phyloP scores from a whole-genome alignment of 2,329 filamentous ascomycete species.

The Colletotrichum sp. region DNA sequence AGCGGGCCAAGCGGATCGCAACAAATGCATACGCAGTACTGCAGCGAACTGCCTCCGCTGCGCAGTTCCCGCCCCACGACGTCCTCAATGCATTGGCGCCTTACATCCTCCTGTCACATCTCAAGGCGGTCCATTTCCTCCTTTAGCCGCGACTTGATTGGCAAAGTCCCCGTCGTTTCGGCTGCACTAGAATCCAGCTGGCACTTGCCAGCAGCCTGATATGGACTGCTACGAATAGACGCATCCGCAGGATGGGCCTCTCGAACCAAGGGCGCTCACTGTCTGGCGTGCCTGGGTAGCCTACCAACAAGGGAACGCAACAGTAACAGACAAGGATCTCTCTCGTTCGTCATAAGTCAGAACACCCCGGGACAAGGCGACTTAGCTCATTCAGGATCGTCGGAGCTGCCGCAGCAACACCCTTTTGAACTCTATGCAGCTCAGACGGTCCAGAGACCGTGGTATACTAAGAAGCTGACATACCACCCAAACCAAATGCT shows the following conservation, averaged over 20 bases:
- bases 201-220: background rate
- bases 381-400: slow-evolving; percentile 4
- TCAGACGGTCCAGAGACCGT: background rate
- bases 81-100: slow-evolving; percentile 16
- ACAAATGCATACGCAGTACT: background rate
- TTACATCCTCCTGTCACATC: background rate
- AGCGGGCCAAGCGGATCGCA: background rate
- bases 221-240: background rate
- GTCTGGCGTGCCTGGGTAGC: background rate
- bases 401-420: slow-evolving; percentile 3
- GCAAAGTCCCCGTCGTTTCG: background rate
- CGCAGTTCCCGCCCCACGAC: background rate
- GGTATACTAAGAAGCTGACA: background rate
- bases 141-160: background rate
- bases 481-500: background rate
- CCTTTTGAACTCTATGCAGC: background rate
- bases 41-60: background rate
- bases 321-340: background rate
- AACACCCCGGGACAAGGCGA: background rate
- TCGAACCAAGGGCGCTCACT: background rate
- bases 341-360: background rate
- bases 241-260: background rate
- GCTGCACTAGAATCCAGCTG: slow-evolving; percentile 1
- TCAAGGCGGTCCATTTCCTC: background rate
- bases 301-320: background rate